These are phyloP conservation scores for Rhodotorula taiwanensis DNA, from an alignment of 768 basidiomycete genomes.

Conservation along the genomic window DNA sequence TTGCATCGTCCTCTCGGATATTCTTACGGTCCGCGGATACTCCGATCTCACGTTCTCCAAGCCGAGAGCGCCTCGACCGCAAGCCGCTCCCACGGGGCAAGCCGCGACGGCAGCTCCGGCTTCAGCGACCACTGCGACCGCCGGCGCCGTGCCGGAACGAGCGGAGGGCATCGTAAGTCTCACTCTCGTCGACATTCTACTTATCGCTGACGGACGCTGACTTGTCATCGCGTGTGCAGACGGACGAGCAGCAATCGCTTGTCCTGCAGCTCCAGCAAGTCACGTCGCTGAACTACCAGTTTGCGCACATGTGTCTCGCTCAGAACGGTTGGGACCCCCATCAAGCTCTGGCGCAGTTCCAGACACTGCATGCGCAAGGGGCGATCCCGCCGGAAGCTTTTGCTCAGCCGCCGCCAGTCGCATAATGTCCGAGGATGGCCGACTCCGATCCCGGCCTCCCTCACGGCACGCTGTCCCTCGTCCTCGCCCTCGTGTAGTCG, in stretches of 20 bases:
- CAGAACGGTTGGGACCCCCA: constrained; percentile 79
- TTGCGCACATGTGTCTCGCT: constrained; percentile 73
- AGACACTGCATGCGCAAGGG: constrained; percentile 55
- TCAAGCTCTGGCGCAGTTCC: constrained; percentile 73
- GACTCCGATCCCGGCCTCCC: too few relatives aligned
- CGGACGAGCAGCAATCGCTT: constrained; percentile 62
- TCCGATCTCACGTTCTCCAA: constrained; percentile 74
- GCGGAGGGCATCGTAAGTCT: constrained; percentile 30
- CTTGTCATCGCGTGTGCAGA: constrained; percentile 46
- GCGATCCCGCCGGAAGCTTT: constrained; percentile 39
- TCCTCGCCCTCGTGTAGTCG: too few relatives aligned
- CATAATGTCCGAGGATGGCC: too few relatives aligned
- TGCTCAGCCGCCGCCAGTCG: not conserved
- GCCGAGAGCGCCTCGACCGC: constrained; percentile 44
- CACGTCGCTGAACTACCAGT: constrained; percentile 72
- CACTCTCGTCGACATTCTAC: too few relatives aligned
- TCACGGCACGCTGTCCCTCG: too few relatives aligned
- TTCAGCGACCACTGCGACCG: not conserved
- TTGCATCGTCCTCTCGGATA: constrained; percentile 80
- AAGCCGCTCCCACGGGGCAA: constrained; percentile 42
- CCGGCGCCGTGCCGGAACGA: constrained; percentile 11
- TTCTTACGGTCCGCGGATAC: constrained; percentile 73
- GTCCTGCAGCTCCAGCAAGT: constrained; percentile 63
- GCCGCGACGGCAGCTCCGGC: constrained; percentile 6
- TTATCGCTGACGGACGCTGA: not conserved